phyloP scores from a whole-genome alignment of 371 early-diverging fungal species.

The Mucor velutinosus region DNA sequence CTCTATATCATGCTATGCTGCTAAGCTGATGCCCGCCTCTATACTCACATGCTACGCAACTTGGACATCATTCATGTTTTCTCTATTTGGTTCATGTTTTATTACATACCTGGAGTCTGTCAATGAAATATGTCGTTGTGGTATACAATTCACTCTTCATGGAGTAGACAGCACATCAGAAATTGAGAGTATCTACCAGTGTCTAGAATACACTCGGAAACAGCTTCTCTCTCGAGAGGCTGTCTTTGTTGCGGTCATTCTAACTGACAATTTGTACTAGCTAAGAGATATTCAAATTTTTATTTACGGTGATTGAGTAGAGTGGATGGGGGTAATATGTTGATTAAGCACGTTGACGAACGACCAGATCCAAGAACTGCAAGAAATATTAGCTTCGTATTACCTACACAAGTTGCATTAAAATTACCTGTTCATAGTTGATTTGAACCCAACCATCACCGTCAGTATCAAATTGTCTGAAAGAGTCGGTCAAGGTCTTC shows the following conservation, averaged over 20 bases:
- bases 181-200: no score
- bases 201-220: not conserved
- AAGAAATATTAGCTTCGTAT: not conserved
- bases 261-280: no score
- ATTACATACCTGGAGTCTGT: not conserved
- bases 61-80: not conserved
- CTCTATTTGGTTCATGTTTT: not conserved
- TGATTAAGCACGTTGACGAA: slow-evolving; percentile 8
- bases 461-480: slow-evolving; percentile 76
- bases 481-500: slow-evolving; percentile 79
- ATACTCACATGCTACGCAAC: not conserved
- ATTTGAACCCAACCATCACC: slow-evolving; percentile 80
- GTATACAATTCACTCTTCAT: no score
- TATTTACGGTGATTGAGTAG: no score
- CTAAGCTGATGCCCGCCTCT: not conserved
- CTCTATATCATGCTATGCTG: no score
- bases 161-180: not conserved
- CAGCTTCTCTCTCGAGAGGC: not conserved
- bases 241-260: no score
- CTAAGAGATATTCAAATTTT: no score
- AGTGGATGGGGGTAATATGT: no score
- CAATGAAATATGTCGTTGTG: not conserved
- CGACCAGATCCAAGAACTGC: slow-evolving; percentile 29
- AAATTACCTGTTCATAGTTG: slow-evolving; percentile 66
- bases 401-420: not conserved